phyloP scores from a whole-genome alignment of 2,329 filamentous ascomycete genomes.

The Penicillium fuscoglaucum region DNA sequence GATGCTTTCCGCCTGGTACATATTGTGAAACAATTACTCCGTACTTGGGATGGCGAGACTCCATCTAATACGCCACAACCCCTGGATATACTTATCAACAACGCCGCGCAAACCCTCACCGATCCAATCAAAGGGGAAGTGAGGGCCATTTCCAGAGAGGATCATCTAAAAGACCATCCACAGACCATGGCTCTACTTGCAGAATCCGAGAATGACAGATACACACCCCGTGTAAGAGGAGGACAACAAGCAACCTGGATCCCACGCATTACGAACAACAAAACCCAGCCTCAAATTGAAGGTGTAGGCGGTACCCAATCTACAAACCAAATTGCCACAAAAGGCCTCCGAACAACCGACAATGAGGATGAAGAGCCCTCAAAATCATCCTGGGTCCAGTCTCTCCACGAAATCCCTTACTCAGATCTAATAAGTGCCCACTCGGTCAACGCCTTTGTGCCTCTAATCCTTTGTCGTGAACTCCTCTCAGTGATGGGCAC shows the following conservation, averaged over 20 bases:
- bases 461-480: slow-evolving; percentile 42
- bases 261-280: slow-evolving; percentile 13
- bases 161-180: slow-evolving; percentile 13
- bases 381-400: slow-evolving; percentile 40
- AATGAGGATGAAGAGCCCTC: slow-evolving; percentile 1
- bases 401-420: slow-evolving; percentile 41
- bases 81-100: slow-evolving; percentile 42
- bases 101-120: slow-evolving; percentile 43
- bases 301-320: slow-evolving; percentile 26
- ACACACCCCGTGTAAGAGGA: slow-evolving; percentile 17
- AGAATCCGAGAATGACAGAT: not conserved
- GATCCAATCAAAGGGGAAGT: slow-evolving; percentile 36
- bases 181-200: slow-evolving; percentile 3
- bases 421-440: slow-evolving; percentile 43
- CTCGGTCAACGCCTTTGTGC: slow-evolving; percentile 41
- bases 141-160: slow-evolving; percentile 30
- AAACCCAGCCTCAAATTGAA: slow-evolving; percentile 28
- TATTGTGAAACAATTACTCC: slow-evolving; percentile 23
- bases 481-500: slow-evolving; percentile 26
- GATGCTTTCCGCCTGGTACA: slow-evolving; percentile 36
- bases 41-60: slow-evolving; percentile 17
- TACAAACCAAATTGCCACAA: slow-evolving; percentile 17
- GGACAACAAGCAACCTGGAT: slow-evolving; percentile 20
- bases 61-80: not conserved
- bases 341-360: slow-evolving; percentile 13